Evolutionary conservation across 2,329 filamentous ascomycete species (phyloP).

Genomic region (Aspergillus tubingensis): DNA sequence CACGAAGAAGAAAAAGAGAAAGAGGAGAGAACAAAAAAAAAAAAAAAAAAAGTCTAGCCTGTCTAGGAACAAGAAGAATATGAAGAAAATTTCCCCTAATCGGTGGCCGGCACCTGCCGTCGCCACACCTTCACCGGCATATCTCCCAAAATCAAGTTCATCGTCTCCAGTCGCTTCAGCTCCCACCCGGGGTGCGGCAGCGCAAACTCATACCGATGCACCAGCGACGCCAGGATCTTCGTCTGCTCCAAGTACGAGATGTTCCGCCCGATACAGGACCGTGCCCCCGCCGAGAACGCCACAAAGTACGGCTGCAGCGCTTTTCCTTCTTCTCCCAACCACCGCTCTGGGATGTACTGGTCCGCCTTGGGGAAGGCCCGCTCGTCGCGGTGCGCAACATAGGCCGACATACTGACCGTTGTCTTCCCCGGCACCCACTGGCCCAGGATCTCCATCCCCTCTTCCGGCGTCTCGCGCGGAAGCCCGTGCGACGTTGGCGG

Average conservation of each 20-base stretch:
- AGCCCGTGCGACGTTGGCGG: constrained; percentile 50
- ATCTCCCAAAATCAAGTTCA: constrained; percentile 35
- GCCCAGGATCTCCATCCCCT: constrained; percentile 48
- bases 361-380: constrained; percentile 42
- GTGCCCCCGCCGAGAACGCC: constrained; percentile 43
- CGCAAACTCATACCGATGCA: constrained; percentile 36
- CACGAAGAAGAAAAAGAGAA: neutral
- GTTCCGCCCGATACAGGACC: constrained; percentile 47
- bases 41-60: too few species aligned
- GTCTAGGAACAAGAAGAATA: neutral
- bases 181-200: constrained; percentile 29
- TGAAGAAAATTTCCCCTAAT: constrained; percentile 3
- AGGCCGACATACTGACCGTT: constrained; percentile 47
- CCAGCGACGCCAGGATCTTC: constrained; percentile 49
- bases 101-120: constrained; percentile 13
- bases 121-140: constrained; percentile 38
- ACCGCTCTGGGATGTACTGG: constrained; percentile 45
- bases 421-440: constrained; percentile 50
- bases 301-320: constrained; percentile 43
- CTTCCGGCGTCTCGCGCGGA: constrained; percentile 48
- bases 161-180: constrained; percentile 29
- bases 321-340: constrained; percentile 45
- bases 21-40: too few species aligned
- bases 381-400: constrained; percentile 41
- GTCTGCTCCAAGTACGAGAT: constrained; percentile 52